Percentiles rank a stretch among this genome's conserved stretches.
phyloP scores from a whole-genome alignment of 768 basidiomycete species.

The Leccinum uliginosum region DNA sequence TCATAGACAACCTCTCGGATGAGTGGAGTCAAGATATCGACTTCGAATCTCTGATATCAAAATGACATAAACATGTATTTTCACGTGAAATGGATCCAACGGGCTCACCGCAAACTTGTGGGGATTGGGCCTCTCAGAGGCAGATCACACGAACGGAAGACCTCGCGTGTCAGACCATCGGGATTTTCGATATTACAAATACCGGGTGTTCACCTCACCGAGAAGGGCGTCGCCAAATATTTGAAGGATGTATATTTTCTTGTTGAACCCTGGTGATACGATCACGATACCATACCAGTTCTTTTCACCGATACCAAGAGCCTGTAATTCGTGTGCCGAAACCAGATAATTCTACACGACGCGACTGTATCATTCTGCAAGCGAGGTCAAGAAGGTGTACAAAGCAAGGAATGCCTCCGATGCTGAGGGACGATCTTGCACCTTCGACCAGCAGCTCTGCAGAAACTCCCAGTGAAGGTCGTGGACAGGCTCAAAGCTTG shows the following conservation, averaged over 20 bases:
- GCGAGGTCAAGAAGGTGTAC: constrained; percentile 6
- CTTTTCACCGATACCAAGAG: background rate
- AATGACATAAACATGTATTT: too few relatives aligned
- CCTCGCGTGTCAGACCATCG: constrained; percentile 7
- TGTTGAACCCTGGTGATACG: constrained; percentile 6
- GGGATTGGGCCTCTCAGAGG: constrained; percentile 9
- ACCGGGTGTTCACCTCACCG: constrained; percentile 1
- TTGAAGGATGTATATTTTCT: background rate
- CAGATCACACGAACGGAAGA: constrained; percentile 9
- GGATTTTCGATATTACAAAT: constrained; percentile 11
- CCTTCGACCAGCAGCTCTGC: constrained; percentile 8
- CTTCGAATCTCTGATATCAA: too few relatives aligned
- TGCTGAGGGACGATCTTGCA: constrained; percentile 9
- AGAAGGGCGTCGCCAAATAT: background rate
- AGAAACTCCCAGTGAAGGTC: constrained; percentile 7
- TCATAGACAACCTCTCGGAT: too few relatives aligned
- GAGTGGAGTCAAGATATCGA: too few relatives aligned
- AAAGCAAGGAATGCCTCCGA: constrained; percentile 11
- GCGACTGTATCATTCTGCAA: background rate
- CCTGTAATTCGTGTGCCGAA: background rate
- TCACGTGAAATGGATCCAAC: too few relatives aligned
- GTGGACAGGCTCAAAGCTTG: constrained; percentile 32
- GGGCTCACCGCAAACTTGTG: too few relatives aligned
- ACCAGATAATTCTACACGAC: background rate
- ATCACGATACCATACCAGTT: background rate